Conservation (phyloP, 805 yeast genomes). For the Sugiyamaella floridensis region DNA sequence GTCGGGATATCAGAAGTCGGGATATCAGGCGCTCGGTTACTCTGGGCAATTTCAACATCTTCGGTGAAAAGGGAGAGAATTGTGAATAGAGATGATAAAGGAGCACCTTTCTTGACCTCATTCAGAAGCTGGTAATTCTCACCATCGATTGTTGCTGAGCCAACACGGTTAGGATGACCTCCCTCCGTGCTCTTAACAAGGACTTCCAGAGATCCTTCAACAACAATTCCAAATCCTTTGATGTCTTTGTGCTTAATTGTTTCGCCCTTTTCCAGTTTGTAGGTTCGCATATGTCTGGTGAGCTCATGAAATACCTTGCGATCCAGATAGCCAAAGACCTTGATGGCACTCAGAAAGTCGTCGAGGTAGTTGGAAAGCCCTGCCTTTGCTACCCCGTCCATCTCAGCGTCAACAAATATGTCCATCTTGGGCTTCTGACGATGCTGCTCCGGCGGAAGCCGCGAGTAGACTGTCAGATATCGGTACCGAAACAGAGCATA, state of each 20-base stretch:
- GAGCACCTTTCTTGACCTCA: conserved; percentile 76
- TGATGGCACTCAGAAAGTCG: conserved; percentile 83
- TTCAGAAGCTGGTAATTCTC: conserved; percentile 68
- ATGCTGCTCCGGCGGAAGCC: conserved; percentile 41
- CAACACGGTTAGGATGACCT: background rate
- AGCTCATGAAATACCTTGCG: conserved; percentile 86
- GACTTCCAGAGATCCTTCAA: conserved; percentile 82
- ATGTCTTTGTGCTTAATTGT: conserved; percentile 64
- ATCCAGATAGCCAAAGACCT: conserved; percentile 89
- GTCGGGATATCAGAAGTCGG: conserved; percentile 6
- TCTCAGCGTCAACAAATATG: conserved; percentile 36
- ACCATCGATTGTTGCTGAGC: conserved; percentile 33
- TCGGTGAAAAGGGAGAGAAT: conserved; percentile 69
- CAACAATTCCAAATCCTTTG: conserved; percentile 84
- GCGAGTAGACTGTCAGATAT: conserved; percentile 57
- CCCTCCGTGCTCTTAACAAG: conserved; percentile 46
- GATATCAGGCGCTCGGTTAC: conserved; percentile 10
- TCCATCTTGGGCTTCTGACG: conserved; percentile 41
- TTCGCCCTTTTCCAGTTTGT: conserved; percentile 71
- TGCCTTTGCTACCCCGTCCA: conserved; percentile 35
- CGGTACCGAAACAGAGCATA: conserved; percentile 54
- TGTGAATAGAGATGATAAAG: conserved; percentile 74
- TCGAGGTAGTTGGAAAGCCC: conserved; percentile 66
- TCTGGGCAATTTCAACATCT: conserved; percentile 28
- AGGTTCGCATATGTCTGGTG: conserved; percentile 86